These are phyloP conservation scores for Arctium lappa DNA, from an alignment of 129 eudicot species.

Conservation along the genomic window DNA sequence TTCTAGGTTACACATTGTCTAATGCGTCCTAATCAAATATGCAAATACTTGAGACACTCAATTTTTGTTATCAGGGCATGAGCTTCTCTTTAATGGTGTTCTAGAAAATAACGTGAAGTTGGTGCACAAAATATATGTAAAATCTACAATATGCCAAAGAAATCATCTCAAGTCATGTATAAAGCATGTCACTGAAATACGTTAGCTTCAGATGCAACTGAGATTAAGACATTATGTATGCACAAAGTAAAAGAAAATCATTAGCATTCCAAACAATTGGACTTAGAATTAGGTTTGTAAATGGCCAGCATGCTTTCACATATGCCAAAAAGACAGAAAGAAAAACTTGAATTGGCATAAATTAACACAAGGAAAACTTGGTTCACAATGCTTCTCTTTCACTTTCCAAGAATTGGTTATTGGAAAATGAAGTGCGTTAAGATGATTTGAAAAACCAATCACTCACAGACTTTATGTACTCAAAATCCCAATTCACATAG, in stretches of 20 bases:
- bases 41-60: neutral
- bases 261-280: neutral
- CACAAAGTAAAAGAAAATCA: neutral
- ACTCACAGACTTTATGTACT: neutral
- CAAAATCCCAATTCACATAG: neutral
- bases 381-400: neutral
- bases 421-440: neutral
- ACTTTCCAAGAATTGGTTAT: neutral
- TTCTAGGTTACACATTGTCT: neutral
- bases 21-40: neutral
- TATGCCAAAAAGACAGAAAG: neutral
- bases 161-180: neutral
- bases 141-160: neutral
- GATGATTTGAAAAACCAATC: neutral
- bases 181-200: neutral
- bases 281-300: neutral
- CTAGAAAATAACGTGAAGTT: neutral
- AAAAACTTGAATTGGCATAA: neutral
- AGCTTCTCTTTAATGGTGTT: neutral
- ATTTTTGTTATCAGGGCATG: neutral
- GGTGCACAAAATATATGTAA: neutral
- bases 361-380: neutral
- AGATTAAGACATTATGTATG: neutral
- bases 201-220: neutral
- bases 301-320: neutral